Conservation (phyloP, 2,329 filamentous ascomycete species). For the Xylariaceae sp. region DNA sequence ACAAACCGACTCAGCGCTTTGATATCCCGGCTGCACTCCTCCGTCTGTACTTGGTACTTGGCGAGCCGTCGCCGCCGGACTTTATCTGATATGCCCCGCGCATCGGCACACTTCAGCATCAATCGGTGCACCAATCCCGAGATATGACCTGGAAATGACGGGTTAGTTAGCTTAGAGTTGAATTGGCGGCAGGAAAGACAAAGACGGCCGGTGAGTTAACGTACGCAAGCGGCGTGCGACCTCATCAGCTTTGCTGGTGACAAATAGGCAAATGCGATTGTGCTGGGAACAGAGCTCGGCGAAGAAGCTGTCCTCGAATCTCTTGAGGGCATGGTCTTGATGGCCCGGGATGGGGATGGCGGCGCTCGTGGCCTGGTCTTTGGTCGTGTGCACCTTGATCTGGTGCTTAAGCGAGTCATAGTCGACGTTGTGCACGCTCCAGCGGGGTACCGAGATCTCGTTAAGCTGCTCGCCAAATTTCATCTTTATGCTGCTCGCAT, state of each 20-base stretch:
- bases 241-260: conserved; percentile 75
- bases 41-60: conserved; percentile 50
- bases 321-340: conserved; percentile 52
- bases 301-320: conserved; percentile 70
- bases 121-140: conserved; percentile 46
- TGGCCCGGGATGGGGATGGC: conserved; percentile 72
- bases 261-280: conserved; percentile 72
- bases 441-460: conserved; percentile 74
- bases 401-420: conserved; percentile 83
- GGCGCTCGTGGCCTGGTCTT: conserved; percentile 53
- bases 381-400: conserved; percentile 75
- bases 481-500: conserved; percentile 43
- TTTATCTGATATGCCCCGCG: conserved; percentile 39
- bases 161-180: background rate
- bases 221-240: conserved; percentile 65
- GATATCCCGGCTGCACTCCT: conserved; percentile 66
- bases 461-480: conserved; percentile 74
- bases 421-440: conserved; percentile 81
- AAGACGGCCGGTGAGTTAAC: conserved; percentile 25
- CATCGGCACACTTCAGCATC: conserved; percentile 41
- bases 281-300: conserved; percentile 69
- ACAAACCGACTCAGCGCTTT: conserved; percentile 63
- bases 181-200: background rate
- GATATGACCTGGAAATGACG: conserved; percentile 43
- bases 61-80: conserved; percentile 46